Evolutionary conservation across 2,329 filamentous ascomycete species (phyloP).

Genomic region (Elsinoe perseae): DNA sequence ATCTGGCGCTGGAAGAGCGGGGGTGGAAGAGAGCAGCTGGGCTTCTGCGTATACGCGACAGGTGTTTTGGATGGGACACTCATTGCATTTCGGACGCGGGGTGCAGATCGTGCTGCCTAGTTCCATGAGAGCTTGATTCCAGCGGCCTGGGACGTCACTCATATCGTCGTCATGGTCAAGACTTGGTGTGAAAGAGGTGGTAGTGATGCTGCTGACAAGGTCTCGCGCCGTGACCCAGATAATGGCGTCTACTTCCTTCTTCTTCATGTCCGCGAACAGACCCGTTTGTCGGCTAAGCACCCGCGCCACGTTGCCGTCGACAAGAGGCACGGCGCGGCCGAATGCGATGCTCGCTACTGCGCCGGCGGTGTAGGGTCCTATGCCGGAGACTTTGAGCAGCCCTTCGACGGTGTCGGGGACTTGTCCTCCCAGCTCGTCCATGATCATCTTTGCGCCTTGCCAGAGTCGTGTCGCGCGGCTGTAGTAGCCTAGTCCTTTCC

Average conservation of each 20-base stretch:
- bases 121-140: constrained; percentile 12
- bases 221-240: constrained; percentile 1
- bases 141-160: constrained; percentile 3
- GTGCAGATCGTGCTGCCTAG: constrained; percentile 9
- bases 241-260: constrained; percentile 2
- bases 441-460: constrained; percentile 5
- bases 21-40: background rate
- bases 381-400: background rate
- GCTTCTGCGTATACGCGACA: background rate
- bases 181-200: too few species aligned
- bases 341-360: constrained; percentile 11
- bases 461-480: background rate
- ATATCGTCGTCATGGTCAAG: background rate
- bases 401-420: background rate
- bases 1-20: background rate
- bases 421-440: background rate
- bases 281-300: constrained; percentile 1
- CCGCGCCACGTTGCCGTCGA: constrained; percentile 6
- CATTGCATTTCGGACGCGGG: background rate
- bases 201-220: background rate
- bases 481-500: constrained; percentile 10
- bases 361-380: constrained; percentile 3
- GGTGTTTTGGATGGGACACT: constrained; percentile 1
- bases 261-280: constrained; percentile 9
- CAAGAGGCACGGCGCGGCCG: background rate